Conservation (phyloP, 192 early-diverging fungal species). For the Cetraspora pellucida region DNA sequence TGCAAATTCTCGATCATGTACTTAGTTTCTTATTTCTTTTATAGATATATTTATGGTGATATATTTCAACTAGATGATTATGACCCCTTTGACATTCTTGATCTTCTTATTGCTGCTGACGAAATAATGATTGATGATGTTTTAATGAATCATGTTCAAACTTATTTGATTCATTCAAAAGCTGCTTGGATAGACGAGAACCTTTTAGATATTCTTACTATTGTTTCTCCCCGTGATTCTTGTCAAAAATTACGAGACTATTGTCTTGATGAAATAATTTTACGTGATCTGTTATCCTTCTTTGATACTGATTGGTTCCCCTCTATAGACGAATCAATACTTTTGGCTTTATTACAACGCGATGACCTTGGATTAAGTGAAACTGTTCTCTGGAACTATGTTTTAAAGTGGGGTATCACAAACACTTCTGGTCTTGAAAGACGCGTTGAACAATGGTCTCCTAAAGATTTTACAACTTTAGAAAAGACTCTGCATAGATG, state of each 20-base stretch:
- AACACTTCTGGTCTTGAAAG: background rate
- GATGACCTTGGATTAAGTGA: constrained; percentile 15
- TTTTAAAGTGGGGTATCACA: constrained; percentile 9
- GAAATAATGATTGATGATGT: constrained; percentile 18
- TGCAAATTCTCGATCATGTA: background rate
- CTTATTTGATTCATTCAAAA: background rate
- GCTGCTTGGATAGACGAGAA: background rate
- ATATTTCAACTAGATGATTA: background rate
- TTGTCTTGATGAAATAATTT: constrained; percentile 6
- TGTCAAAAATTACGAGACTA: background rate
- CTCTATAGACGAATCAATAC: background rate
- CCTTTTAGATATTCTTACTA: background rate
- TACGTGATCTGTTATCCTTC: background rate
- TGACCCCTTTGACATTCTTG: background rate
- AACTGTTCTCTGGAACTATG: background rate
- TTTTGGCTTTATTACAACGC: constrained; percentile 13
- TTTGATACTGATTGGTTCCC: constrained; percentile 19
- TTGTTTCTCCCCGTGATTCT: background rate
- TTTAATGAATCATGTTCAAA: background rate
- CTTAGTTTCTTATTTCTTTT: background rate
- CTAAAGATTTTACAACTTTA: constrained; percentile 5
- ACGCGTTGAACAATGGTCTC: background rate
- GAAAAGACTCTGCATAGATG: constrained; percentile 18
- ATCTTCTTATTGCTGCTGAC: constrained; percentile 21
- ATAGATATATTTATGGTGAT: constrained; percentile 24